A percentile compares a stretch with the other conserved stretches of the same genome.
These are phyloP conservation scores for Periconia macrospinosa DNA, from an alignment of 2,329 filamentous ascomycete genomes.

Conservation along the genomic window DNA sequence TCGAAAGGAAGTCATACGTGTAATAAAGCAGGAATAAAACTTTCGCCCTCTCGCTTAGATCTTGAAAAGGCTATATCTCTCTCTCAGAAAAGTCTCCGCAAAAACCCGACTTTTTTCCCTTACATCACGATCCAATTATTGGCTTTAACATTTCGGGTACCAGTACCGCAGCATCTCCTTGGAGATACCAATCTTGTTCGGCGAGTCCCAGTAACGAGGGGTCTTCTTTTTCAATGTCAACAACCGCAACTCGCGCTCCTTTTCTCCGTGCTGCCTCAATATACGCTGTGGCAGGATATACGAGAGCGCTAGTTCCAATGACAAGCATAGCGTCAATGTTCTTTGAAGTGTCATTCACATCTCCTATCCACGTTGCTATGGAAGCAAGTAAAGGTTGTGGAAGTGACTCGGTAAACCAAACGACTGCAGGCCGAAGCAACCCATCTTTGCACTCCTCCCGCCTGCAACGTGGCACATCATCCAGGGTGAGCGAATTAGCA, in stretches of 20 bases:
- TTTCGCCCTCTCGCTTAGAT: no score
- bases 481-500: background rate
- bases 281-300: constrained; percentile 23
- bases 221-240: constrained; percentile 22
- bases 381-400: constrained; percentile 28
- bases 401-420: constrained; percentile 22
- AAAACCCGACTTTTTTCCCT: no score
- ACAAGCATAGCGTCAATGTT: constrained; percentile 25
- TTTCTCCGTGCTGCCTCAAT: constrained; percentile 17
- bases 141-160: constrained; percentile 52
- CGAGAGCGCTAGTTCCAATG: constrained; percentile 22
- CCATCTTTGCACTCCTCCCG: constrained; percentile 4
- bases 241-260: constrained; percentile 21
- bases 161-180: constrained; percentile 59
- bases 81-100: no score
- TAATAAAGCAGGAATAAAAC: no score
- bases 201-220: constrained; percentile 34
- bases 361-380: constrained; percentile 8
- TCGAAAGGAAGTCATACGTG: no score
- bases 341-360: constrained; percentile 1
- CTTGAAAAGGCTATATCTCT: no score
- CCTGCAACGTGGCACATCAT: constrained; percentile 15
- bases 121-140: no score
- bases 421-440: constrained; percentile 20
- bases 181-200: constrained; percentile 60